Evolutionary conservation across 2,329 filamentous ascomycete genomes (phyloP).

Genomic region (Colletotrichum siamense): DNA sequence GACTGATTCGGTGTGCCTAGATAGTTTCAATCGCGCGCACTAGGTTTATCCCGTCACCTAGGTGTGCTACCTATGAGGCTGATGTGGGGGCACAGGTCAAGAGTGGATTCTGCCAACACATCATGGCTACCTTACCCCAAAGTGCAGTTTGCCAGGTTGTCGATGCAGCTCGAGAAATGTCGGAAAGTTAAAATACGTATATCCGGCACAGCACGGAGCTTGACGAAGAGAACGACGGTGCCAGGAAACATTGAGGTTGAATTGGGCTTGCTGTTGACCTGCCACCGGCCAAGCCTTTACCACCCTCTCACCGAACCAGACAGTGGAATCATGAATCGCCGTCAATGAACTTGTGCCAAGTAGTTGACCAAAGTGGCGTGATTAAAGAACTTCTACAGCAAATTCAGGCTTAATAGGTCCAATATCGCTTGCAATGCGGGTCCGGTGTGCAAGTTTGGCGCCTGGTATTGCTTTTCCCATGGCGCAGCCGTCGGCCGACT

Average conservation of each 20-base stretch:
- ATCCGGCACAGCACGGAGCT: background rate
- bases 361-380: background rate
- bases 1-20: background rate
- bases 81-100: background rate
- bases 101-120: background rate
- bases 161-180: background rate
- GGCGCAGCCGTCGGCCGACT: conserved; percentile 2
- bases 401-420: background rate
- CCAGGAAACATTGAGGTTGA: background rate
- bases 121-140: background rate
- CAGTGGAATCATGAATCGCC: background rate
- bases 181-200: background rate
- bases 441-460: background rate
- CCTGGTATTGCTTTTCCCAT: background rate
- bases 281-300: background rate
- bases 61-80: background rate
- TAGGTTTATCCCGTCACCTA: background rate
- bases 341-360: background rate
- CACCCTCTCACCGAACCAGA: background rate
- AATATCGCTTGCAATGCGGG: background rate
- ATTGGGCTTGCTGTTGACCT: background rate
- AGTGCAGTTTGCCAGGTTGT: background rate
- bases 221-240: background rate
- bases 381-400: background rate
- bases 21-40: background rate